phyloP scores from a whole-genome alignment of 208 protist genomes.

The Hexamita inflata region DNA sequence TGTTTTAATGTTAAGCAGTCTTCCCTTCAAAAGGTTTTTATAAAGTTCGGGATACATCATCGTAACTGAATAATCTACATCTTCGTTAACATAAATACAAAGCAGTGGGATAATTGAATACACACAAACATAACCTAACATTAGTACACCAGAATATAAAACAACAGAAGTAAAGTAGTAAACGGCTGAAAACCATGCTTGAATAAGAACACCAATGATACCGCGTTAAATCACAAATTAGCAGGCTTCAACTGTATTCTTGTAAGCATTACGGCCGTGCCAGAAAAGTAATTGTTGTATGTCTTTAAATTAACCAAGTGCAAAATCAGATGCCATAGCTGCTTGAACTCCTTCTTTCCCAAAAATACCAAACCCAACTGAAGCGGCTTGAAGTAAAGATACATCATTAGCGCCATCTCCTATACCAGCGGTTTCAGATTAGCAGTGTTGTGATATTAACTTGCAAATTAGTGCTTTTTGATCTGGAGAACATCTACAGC shows the following conservation, averaged over 20 bases:
- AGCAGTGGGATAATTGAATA: not conserved
- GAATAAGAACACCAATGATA: not conserved
- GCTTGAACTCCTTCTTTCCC: conserved; percentile 37
- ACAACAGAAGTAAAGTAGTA: not conserved
- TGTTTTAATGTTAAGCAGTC: conserved; percentile 3
- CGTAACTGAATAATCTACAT: conserved; percentile 4
- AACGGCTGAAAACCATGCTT: conserved; percentile 1
- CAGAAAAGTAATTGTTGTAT: not conserved
- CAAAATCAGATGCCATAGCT: not conserved
- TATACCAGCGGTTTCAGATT: conserved; percentile 25
- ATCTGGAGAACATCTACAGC: conserved; percentile 5
- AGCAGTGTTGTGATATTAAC: not conserved
- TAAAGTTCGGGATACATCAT: conserved; percentile 15
- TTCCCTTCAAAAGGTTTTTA: not conserved
- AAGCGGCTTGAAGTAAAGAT: conserved; percentile 36
- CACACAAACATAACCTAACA: conserved; percentile 2
- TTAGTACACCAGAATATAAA: not conserved
- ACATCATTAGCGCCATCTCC: conserved; percentile 40
- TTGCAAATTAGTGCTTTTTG: conserved; percentile 14
- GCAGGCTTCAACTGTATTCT: not conserved
- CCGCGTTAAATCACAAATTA: not conserved
- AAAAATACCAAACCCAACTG: conserved; percentile 36
- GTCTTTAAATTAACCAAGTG: not conserved
- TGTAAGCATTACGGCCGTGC: not conserved
- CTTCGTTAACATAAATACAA: not conserved